Percentiles rank a stretch among this genome's conserved stretches.
phyloP scores from a whole-genome alignment of 768 basidiomycete genomes.

The Saitozyma podzolica region DNA sequence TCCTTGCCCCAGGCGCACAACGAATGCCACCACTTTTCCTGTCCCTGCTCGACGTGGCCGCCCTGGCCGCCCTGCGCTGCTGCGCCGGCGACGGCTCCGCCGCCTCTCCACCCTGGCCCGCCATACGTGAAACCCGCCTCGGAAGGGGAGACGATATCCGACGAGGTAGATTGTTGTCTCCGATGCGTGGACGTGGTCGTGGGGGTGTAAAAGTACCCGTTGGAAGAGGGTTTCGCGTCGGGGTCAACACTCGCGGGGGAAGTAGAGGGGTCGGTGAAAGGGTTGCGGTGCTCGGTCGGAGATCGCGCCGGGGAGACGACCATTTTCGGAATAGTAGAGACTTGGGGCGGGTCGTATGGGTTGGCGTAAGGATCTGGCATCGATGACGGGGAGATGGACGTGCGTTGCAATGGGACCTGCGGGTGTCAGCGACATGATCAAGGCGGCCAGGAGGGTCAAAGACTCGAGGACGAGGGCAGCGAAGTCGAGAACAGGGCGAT shows the following conservation, averaged over 20 bases:
- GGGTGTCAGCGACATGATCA: no score
- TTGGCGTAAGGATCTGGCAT: no score
- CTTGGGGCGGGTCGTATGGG: not conserved
- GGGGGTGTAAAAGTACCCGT: constrained; percentile 2
- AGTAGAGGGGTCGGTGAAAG: constrained; percentile 33
- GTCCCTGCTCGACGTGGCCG: not conserved
- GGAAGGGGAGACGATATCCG: constrained; percentile 1
- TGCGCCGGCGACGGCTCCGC: constrained; percentile 18
- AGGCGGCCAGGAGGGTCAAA: no score
- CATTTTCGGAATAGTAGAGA: constrained; percentile 29
- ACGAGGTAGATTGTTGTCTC: not conserved
- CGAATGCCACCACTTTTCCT: constrained; percentile 52
- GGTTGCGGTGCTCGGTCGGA: constrained; percentile 6
- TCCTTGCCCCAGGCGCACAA: constrained; percentile 51
- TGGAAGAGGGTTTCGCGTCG: constrained; percentile 14
- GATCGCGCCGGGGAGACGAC: constrained; percentile 23
- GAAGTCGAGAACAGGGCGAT: constrained; percentile 22
- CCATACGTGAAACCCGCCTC: constrained; percentile 21
- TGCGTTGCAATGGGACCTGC: no score
- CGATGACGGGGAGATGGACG: no score
- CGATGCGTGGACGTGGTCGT: not conserved
- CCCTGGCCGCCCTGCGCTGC: not conserved
- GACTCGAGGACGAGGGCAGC: no score
- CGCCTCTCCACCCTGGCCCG: constrained; percentile 42
- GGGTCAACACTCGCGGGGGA: not conserved